Base-by-base conservation (phyloP, 1,139 yeast genomes). In the Pneumocystis jirovecii region DNA sequence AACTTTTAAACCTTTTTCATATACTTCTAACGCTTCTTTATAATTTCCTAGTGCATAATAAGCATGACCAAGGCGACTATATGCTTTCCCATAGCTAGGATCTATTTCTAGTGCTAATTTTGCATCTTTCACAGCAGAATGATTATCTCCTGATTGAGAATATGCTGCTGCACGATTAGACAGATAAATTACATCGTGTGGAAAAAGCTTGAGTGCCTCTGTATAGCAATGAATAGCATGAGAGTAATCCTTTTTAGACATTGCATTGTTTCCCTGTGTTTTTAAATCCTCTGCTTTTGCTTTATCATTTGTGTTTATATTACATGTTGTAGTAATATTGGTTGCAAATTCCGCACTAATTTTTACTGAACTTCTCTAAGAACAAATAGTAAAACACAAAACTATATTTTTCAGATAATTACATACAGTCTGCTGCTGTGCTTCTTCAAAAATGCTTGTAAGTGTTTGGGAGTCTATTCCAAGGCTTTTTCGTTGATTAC, bases 131-230 rank as follows among this genome's bases (percentile, higher is more conserved):
- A 87, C 83, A 1, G 99, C 98, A 69, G 82, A 79, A 21, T 83
- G 86, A 73, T 88, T 93, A 68, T 89, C 80, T 68, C 85, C 82
- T 61, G 82, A 74, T 8, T 96, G 89, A 21, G 96, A 88, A 76
- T 87, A 85, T 5, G 98, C 98, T 63, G 99, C 98, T 21, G 99
- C 97, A 74, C 99, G 84, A 79, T 93, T 93, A 45, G 97, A 90
- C 69, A 82, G 83, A 77, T 86, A 95, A 37, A 95, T 88, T 19
- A 90, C 91, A 74, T 90, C 90, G 19, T 81, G 75, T 64, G 89
- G 83, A 69, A 85, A 82, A 66, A 86, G 76, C 42, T 78, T 84
- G 69, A 91, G 84, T n/a, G 98, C 97, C 68, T 82, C 83, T 12
- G 96, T 82, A 76, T 93, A 93, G 71, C 86, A 84, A 35, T 79